Evolutionary conservation across 2,329 filamentous ascomycete species (phyloP), one percentile per base, ranked within the genome.

Genomic region (Hypoxylon sp.): DNA sequence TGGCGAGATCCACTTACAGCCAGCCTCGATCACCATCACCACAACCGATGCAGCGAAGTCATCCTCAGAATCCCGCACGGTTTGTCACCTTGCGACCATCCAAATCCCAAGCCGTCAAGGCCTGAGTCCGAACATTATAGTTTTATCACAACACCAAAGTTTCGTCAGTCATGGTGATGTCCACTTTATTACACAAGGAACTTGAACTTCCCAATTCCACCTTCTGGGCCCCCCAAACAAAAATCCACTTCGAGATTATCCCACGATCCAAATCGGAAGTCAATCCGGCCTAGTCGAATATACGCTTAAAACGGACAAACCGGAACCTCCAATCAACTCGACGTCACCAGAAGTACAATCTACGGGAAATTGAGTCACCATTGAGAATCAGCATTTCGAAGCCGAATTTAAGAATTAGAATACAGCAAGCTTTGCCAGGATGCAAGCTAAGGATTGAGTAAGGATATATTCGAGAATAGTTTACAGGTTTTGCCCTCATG

Each of bases 401-500:
- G 11, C n/a, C 39, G 17, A 44, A 19, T 17, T 10, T 22, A 17
- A 11, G 17, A 10, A 55, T 39, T 2, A 44, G 14, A 29, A 9
- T n/a, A 14, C 6, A 17, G 11, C 5, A 57, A 19, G 26, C 2
- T n/a, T 24, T 10, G 26, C n/a, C 26, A 17, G 3, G 37, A 9
- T 11, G 39, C 39, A 44, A 44, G 39, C 17, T 17, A n/a, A 19
- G 33, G 13, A 57, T 5, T 4, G 10, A 44, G 14, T 4, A 47
- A 19, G 13, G 4, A 52, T 24, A 8, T 13, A 26, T 17, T 13
- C 11, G 17, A 37, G 61, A 51, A 62, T 66, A 55, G 37, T 68
- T 66, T 66, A 59, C 58, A 63, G 66, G 66, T 69, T 69, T 69
- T 69, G 51, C 29, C 66, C 62, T 62, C 46, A 13, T 17, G 8